These are phyloP conservation scores for Amanita thiersii DNA, from an alignment of 768 basidiomycete species.

Conservation along the genomic window DNA sequence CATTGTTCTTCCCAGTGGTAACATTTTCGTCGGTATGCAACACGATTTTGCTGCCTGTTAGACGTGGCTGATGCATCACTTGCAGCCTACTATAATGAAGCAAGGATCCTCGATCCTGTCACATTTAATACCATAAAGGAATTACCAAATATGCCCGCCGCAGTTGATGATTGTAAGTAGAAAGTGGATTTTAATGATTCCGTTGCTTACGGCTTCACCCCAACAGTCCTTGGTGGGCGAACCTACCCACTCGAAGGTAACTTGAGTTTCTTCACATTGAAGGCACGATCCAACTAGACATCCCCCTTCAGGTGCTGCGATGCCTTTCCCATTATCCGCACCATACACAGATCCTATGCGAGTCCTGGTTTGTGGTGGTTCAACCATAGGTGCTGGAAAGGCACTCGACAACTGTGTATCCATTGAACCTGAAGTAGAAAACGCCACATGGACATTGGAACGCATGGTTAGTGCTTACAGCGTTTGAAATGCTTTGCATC, in stretches of 20 bases:
- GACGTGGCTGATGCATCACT: too few species aligned
- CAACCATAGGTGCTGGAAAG: constrained; percentile 43
- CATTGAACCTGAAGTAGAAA: constrained; percentile 54
- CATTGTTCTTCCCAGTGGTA: constrained; percentile 58
- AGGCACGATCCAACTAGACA: not conserved
- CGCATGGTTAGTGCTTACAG: constrained; percentile 53
- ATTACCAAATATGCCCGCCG: constrained; percentile 68
- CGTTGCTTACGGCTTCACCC: constrained; percentile 3
- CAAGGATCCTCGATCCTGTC: constrained; percentile 60
- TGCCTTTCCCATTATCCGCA: constrained; percentile 60
- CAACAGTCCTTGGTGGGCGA: constrained; percentile 54
- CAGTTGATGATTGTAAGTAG: constrained; percentile 53
- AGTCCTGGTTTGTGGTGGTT: constrained; percentile 71
- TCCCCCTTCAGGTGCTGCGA: constrained; percentile 33
- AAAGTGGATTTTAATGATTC: not conserved
- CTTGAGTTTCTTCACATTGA: not conserved
- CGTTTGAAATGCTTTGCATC: not conserved
- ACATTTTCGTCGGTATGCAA: constrained; percentile 59
- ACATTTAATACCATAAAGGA: constrained; percentile 53
- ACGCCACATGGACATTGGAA: constrained; percentile 64
- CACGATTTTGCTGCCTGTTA: not conserved
- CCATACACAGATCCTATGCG: constrained; percentile 71
- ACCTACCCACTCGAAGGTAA: constrained; percentile 68
- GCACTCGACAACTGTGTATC: constrained; percentile 65
- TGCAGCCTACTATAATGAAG: constrained; percentile 79